Base-by-base conservation (phyloP, 75 land plant genomes). In the Chamaecyparis obtusa region DNA sequence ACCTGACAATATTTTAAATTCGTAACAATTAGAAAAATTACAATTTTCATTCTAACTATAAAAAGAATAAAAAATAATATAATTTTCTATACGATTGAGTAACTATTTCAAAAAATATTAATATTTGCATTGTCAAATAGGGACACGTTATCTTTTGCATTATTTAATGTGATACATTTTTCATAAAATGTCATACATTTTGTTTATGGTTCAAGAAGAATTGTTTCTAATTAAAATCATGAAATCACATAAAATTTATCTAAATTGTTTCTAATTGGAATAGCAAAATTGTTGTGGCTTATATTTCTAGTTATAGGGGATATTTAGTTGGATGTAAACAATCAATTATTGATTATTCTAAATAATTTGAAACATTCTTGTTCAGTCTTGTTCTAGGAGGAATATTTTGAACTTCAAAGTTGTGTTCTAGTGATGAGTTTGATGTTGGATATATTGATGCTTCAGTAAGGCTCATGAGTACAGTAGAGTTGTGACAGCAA, bases 1-100 rank as follows among this genome's bases (percentile, higher is more conserved):
- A 96, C 87, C 99, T 98, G 90, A 81, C n/a, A 88, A 83, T 36
- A 54, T 69, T 27, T 27, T 9, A 80, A 46, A 10, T 44, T 81
- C 24, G 3, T 33, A 10, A 46, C n/a, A 39, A 81, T 46, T 46
- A 81, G 83, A 27, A 81, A 44, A 36, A 11, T 32, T 33, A 11
- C 36, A 0, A 24, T n/a, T 10, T 74, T 74, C 76, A 33, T 33
- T 33, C 33, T 74, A 74, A 33, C 9, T 74, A 11, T 33, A 74
- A 74, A 15, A 33, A 32, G 76, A 74, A 74, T 74, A 11, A 3
- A 74, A 10, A 13, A 1, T 3, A n/a, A 74, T 33, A 64, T 19
- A 57, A 17, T 57, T 57, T 64, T 64, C 69, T 64, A 24, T 6
- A 7, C 7, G 3, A 6, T 60, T 21, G 3, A 60, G 24, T 21